Evolutionary conservation across 164 flowering plant species (phyloP).

Genomic region (Tinospora cordifolia): DNA sequence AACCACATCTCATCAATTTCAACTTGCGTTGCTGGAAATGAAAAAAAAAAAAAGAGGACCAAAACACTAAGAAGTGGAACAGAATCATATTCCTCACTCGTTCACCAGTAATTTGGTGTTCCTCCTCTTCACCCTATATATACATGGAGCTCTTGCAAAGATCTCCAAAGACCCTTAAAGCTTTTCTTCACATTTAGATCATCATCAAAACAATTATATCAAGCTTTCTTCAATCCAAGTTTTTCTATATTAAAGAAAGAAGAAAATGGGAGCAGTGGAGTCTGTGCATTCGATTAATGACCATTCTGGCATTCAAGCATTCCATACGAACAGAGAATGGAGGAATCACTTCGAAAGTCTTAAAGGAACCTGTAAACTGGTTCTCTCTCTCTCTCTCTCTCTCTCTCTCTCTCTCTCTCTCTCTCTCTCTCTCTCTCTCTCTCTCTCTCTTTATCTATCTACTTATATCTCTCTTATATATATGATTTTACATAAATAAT

Average conservation of each 20-base stretch:
- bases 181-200: background rate
- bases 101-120: background rate
- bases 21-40: background rate
- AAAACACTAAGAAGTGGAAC: background rate
- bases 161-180: background rate
- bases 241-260: background rate
- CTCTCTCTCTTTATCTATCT: too few relatives aligned
- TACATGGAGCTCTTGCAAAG: background rate
- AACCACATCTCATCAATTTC: background rate
- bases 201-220: too few relatives aligned
- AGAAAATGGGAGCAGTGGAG: conserved; percentile 5
- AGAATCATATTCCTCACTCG: background rate
- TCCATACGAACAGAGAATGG: conserved; percentile 11
- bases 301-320: conserved; percentile 5
- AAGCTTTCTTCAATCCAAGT: background rate
- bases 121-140: background rate
- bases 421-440: too few relatives aligned
- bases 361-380: conserved; percentile 8
- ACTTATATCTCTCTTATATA: background rate
- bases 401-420: background rate
- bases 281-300: background rate
- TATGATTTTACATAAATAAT: too few relatives aligned
- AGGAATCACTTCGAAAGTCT: background rate
- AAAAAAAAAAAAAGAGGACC: background rate
- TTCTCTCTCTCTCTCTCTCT: background rate